Percentiles rank a stretch among this genome's conserved stretches.
phyloP scores from a whole-genome alignment of 441 rosid species.

The Jatropha podagrica region DNA sequence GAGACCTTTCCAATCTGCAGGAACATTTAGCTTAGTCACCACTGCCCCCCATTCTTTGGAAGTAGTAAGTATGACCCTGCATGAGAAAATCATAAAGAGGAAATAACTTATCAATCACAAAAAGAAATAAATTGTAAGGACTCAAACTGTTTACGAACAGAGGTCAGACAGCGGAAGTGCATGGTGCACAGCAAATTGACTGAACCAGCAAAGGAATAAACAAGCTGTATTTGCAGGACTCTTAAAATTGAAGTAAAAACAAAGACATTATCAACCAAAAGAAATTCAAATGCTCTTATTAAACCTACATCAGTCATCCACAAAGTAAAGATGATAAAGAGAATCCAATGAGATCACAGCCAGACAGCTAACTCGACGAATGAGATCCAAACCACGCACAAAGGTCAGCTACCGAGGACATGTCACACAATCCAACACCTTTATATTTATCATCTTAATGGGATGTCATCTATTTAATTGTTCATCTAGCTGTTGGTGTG shows the following conservation, averaged over 20 bases:
- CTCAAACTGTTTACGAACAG: neutral
- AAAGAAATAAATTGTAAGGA: neutral
- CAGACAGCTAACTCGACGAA: neutral
- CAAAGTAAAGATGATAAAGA: neutral
- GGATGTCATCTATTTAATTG: neutral
- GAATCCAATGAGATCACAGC: neutral
- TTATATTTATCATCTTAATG: neutral
- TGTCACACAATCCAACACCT: neutral
- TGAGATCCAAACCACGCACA: no score
- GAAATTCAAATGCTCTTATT: neutral
- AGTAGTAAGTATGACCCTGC: conserved; percentile 81
- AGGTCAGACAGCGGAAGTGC: neutral
- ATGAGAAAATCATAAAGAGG: conserved; percentile 1
- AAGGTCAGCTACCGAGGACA: neutral
- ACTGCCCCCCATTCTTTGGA: conserved; percentile 89
- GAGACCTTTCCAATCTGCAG: conserved; percentile 97
- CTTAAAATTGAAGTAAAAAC: neutral
- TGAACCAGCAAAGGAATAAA: neutral
- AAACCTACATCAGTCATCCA: neutral
- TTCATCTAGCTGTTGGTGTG: neutral
- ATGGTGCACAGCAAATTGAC: neutral
- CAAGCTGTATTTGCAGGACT: neutral
- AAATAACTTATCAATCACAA: conserved; percentile 15
- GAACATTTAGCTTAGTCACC: conserved; percentile 80
- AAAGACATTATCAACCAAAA: neutral